Evolutionary conservation across 345 rosid species (phyloP).

Genomic region (Euphorbia peplus): DNA sequence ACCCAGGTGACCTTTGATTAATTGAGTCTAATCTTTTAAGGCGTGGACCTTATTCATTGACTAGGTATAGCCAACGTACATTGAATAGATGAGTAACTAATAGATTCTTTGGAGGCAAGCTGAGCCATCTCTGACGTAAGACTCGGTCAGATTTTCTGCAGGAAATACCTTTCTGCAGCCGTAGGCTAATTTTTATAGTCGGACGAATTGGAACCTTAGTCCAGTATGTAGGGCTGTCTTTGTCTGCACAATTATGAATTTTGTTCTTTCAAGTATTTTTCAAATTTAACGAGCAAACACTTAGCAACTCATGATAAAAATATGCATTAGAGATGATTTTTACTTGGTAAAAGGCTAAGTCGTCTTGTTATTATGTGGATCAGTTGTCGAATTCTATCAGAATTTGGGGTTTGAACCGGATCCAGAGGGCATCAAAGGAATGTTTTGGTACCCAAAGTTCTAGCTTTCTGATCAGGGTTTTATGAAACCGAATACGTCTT

Average conservation of each 20-base stretch:
- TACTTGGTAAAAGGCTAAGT: not conserved
- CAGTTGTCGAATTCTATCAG: slow-evolving; percentile 93
- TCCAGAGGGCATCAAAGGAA: slow-evolving; percentile 97
- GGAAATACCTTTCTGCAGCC: not conserved
- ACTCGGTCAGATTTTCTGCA: not conserved
- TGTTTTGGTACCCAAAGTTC: slow-evolving; percentile 94
- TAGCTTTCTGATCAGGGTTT: slow-evolving; percentile 9
- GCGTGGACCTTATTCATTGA: no score
- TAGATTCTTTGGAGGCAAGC: no score
- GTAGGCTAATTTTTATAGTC: not conserved
- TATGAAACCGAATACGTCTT: slow-evolving; percentile 9
- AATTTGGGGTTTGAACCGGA: slow-evolving; percentile 92
- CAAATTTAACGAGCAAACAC: not conserved
- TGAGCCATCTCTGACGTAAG: not conserved
- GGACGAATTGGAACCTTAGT: not conserved
- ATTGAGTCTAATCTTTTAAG: not conserved
- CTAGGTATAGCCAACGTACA: not conserved
- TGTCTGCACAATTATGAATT: not conserved
- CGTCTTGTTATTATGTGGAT: slow-evolving; percentile 12
- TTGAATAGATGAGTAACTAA: not conserved
- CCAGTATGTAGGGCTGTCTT: not conserved
- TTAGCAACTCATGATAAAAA: not conserved
- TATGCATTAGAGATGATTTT: not conserved
- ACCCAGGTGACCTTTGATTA: no score
- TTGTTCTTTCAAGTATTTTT: not conserved